Base-by-base conservation (phyloP, 164 flowering plant species). In the Malania oleifera region DNA sequence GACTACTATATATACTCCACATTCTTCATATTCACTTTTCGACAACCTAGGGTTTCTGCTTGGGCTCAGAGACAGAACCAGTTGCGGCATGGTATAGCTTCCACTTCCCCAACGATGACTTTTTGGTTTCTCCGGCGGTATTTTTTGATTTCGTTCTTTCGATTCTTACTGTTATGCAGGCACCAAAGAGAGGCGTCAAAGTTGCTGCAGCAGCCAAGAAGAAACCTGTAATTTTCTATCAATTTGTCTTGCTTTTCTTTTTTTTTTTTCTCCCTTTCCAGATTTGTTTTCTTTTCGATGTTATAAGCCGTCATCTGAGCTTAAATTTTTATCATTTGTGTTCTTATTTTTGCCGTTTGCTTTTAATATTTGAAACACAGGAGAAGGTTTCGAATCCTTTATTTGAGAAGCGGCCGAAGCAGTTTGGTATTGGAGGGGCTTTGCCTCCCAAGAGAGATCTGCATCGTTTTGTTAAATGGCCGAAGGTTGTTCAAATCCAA, bases 391-490 rank as follows among this genome's bases (percentile, higher is more conserved):
- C 57, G 28, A 75, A 75, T 37, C 79, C 79, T 3, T 50, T 75
- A 50, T 75, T 75, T 38, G 81, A 77, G 67, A 77, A 73, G 67
- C 57, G 81, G 0, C 69, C 81, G 5, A 77, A 73, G 68, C 81
- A 68, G 34, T 75, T 75, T 60, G 79, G 79, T 3, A 75, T 75
- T 29, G 79, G 79, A 13, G 79, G 79, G 7, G 80, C 75, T 0
- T 18, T 77, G 41, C 80, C 77, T 6, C 80, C 77, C 0, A 77
- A 73, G 70, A 70, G 72, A 54, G 80, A 77, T 53, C 18, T 77
- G 43, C 52, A 60, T 20, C 45, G 80, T 13, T 77, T 65, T 49
- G 77, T 77, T 7, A 77, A 77, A 38, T 77, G 71, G 68, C 78
- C 80, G 0, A 56, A 74, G 29, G 64, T 52, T 23, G 73, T 77